Evolutionary conservation across 148 eudicot species (phyloP).

Genomic region (Chenopodium formosanum): DNA sequence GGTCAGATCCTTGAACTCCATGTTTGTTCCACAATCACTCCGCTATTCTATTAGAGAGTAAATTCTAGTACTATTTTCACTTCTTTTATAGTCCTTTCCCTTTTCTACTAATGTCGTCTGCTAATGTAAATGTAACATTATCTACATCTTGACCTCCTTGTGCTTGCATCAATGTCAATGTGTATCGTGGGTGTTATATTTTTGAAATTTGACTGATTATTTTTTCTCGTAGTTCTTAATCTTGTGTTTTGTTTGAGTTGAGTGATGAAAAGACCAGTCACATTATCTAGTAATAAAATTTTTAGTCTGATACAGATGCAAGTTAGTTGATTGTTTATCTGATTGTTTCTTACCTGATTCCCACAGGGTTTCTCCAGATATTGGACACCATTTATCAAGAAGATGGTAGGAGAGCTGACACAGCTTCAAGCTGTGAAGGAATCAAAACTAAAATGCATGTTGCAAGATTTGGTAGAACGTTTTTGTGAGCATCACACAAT

Average conservation of each 20-base stretch:
- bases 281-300: neutral
- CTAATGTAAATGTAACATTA: neutral
- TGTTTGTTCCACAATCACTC: neutral
- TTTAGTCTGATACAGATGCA: neutral
- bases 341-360: neutral
- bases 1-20: neutral
- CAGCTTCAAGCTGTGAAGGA: slow-evolving; percentile 86
- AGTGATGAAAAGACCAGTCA: neutral
- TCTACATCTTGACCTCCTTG: neutral
- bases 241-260: neutral
- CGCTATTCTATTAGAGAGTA: neutral
- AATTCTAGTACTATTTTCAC: neutral
- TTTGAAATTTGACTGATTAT: neutral
- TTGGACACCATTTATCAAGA: slow-evolving; percentile 81
- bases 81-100: neutral
- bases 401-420: slow-evolving; percentile 60
- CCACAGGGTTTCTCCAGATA: slow-evolving; percentile 83
- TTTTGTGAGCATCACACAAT: slow-evolving; percentile 84
- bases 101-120: neutral
- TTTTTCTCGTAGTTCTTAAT: neutral
- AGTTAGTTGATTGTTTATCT: neutral
- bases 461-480: slow-evolving; percentile 70
- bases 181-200: neutral
- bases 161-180: neutral
- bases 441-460: slow-evolving; percentile 71